Percentiles rank a stretch among this genome's conserved stretches.
Conservation (phyloP, 1,139 yeast species). For the Lodderomyces oxycetoniae region DNA sequence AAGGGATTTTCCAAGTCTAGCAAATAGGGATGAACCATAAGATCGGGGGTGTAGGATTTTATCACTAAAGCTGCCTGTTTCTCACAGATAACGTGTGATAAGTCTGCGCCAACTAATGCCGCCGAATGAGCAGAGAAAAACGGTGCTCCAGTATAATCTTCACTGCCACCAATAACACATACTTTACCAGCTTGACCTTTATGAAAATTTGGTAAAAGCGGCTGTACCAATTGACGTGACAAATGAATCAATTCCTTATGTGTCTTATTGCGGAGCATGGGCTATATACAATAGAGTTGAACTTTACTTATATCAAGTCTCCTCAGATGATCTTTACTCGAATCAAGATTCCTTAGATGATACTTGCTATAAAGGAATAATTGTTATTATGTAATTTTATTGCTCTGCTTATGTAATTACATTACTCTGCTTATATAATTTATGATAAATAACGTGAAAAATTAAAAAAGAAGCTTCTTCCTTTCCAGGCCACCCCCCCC, state of each 20-base stretch:
- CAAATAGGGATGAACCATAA: slow-evolving; percentile 94
- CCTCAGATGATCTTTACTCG: neutral
- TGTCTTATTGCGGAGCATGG: slow-evolving; percentile 29
- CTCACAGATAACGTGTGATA: slow-evolving; percentile 86
- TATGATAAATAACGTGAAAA: too few relatives aligned
- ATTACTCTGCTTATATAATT: too few relatives aligned
- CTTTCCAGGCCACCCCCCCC: too few relatives aligned
- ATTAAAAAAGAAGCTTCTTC: too few relatives aligned
- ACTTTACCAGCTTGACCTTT: slow-evolving; percentile 93
- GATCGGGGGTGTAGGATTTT: slow-evolving; percentile 83
- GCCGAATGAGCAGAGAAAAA: slow-evolving; percentile 84
- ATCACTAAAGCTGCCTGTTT: slow-evolving; percentile 71
- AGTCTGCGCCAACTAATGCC: slow-evolving; percentile 80
- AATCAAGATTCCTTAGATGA: too few relatives aligned
- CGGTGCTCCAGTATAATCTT: slow-evolving; percentile 96
- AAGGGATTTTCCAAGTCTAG: slow-evolving; percentile 27
- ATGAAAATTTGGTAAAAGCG: slow-evolving; percentile 64
- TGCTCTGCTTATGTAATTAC: too few relatives aligned
- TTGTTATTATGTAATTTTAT: too few relatives aligned
- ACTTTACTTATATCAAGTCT: too few relatives aligned
- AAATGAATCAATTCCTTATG: slow-evolving; percentile 45
- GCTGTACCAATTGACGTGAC: slow-evolving; percentile 64
- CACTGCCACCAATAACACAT: slow-evolving; percentile 89
- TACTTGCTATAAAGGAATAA: too few relatives aligned
- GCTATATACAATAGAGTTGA: too few relatives aligned